phyloP scores from a whole-genome alignment of 805 yeast species.

The Saccharomycopsis amapae region DNA sequence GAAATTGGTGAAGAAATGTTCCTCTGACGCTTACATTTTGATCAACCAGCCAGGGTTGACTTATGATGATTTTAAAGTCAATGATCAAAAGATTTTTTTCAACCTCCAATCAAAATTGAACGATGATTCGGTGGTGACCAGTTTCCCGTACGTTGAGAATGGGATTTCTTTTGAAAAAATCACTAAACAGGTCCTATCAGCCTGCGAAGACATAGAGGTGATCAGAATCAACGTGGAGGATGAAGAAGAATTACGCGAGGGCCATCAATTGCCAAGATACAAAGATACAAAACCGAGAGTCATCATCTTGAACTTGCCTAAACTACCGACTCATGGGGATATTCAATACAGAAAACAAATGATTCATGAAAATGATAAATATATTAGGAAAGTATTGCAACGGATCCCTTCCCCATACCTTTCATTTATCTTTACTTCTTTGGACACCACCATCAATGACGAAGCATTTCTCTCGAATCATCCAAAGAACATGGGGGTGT shows the following conservation, averaged over 20 bases:
- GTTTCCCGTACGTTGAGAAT: constrained; percentile 45
- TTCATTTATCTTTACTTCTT: constrained; percentile 51
- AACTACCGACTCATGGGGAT: constrained; percentile 32
- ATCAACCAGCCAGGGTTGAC: constrained; percentile 48
- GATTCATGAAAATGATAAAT: constrained; percentile 37
- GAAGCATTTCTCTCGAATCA: constrained; percentile 20
- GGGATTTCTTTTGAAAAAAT: constrained; percentile 23
- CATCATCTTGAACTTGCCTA: constrained; percentile 49
- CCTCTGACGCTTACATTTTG: constrained; percentile 50
- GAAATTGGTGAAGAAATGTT: constrained; percentile 35
- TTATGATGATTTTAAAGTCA: constrained; percentile 39
- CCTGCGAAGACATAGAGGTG: constrained; percentile 25
- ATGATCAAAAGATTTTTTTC: constrained; percentile 35
- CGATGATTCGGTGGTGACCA: constrained; percentile 53
- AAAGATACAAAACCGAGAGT: constrained; percentile 58
- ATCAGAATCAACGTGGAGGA: constrained; percentile 25
- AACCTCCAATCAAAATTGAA: constrained; percentile 44
- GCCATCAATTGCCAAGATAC: constrained; percentile 42
- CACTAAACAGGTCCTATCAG: constrained; percentile 20
- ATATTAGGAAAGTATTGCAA: constrained; percentile 49
- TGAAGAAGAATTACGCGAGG: constrained; percentile 36
- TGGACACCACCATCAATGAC: constrained; percentile 25
- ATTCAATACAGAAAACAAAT: constrained; percentile 28
- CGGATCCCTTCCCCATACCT: constrained; percentile 69
- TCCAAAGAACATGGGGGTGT: constrained; percentile 20